These are phyloP conservation scores for Neofusicoccum sp. DNA, from an alignment of 2,329 filamentous ascomycete genomes.

Conservation along the genomic window DNA sequence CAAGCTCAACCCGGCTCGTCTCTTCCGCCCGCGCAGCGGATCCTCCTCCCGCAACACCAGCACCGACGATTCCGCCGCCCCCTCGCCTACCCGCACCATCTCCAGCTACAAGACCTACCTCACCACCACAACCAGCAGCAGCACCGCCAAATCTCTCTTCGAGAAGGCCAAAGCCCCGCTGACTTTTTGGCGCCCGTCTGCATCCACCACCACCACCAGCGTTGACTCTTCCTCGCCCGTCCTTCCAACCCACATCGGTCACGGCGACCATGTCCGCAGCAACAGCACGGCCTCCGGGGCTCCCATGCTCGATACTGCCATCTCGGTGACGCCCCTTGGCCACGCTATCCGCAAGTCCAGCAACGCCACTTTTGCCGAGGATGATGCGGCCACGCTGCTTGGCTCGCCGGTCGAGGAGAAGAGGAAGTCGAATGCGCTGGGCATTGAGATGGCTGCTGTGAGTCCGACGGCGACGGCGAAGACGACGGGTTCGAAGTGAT, in stretches of 20 bases:
- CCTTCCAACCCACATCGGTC: background rate
- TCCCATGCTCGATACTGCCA: background rate
- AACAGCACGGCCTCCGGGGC: background rate
- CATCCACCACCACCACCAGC: background rate
- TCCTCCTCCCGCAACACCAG: background rate
- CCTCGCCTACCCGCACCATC: background rate
- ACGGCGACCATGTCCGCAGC: no score
- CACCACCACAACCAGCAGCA: background rate
- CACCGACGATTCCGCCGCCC: background rate
- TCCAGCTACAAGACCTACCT: constrained; percentile 1
- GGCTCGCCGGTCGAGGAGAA: background rate
- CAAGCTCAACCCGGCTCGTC: constrained; percentile 37
- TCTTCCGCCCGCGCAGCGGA: background rate
- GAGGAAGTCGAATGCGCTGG: background rate
- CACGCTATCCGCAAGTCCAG: constrained; percentile 6
- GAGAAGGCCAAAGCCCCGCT: background rate
- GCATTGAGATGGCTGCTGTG: background rate
- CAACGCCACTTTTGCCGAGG: background rate
- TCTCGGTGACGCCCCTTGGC: constrained; percentile 6
- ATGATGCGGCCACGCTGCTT: background rate
- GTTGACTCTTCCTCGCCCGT: background rate
- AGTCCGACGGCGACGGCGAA: background rate
- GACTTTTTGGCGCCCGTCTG: background rate
- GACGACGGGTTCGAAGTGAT: no score
- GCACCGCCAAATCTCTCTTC: background rate